Base-by-base conservation (phyloP, 2,329 filamentous ascomycete genomes). In the Cyclaneusma minus region DNA sequence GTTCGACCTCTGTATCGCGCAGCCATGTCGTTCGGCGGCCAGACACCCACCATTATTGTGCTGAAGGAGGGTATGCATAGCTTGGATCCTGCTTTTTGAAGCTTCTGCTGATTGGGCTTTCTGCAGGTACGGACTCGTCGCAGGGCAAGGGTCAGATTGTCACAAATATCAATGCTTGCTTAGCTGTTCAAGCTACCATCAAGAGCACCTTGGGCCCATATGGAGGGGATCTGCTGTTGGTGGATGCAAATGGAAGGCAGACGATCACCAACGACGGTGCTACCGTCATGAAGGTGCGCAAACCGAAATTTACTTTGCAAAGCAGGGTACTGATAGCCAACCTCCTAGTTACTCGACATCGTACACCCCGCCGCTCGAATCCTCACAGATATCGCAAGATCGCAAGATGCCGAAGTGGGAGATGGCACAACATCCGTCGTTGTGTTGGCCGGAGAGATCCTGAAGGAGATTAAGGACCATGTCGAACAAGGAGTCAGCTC, bases 231-330 rank as follows among this genome's bases (percentile, higher is more conserved):
- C 60, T 95, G 51, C 66, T 98, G 52, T 76, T 98, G 58, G 87
- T 95, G 30, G 89, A 95, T 56, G 76, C 74, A 54, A 94, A 94
- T 64, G 89, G 89, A 53, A 76, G 61, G 54, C 84, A 94, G 60
- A 98, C 89, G 29, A 95, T 98, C 51, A 98, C 89, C 44, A 98
- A 98, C 58, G 89, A 98, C 60, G 89, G 89, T 49, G 89, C 89
- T 25, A 98, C 89, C 26, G 89, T 95, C 35, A 98, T 98, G 89
- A 95, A 94, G 75, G 81, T 83, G 52, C 42, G 55, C 29, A 27
- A 10, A 13, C 12, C 5, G 16, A 18, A 14, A 3, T 20, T 21
- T 8, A 13, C 6, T 6, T 4, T 4, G 6, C 18, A 16, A n/a
- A 15, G 6, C 18, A 6, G 3, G 9, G 39, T 20, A 24, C 29